phyloP scores from a whole-genome alignment of 257 asterid species.

The Henckelia pumila region DNA sequence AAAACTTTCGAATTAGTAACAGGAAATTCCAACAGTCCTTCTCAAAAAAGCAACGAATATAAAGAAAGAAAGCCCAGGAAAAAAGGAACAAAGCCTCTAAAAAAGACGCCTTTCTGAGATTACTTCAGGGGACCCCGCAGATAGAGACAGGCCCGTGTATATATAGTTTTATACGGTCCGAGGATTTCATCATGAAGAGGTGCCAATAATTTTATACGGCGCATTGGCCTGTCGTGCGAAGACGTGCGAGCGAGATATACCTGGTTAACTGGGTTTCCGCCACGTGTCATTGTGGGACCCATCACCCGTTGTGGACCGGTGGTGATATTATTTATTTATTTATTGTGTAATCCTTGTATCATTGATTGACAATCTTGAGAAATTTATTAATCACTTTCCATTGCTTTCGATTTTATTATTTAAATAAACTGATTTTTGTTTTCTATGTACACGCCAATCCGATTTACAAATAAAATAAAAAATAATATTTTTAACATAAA shows the following conservation, averaged over 20 bases:
- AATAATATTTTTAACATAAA: too few relatives aligned
- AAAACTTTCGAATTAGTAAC: conserved; percentile 21
- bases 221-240: not conserved
- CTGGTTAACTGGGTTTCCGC: not conserved
- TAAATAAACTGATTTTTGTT: too few relatives aligned
- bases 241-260: not conserved
- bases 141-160: not conserved
- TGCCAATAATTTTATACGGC: not conserved
- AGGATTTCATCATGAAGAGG: not conserved
- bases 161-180: conserved; percentile 12
- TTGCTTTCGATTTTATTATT: too few relatives aligned
- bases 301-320: not conserved
- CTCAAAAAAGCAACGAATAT: conserved; percentile 44
- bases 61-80: conserved; percentile 32
- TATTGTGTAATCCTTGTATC: not conserved
- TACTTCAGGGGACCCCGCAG: conserved; percentile 16
- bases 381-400: too few relatives aligned
- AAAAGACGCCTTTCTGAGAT: conserved; percentile 30
- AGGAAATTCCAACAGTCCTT: conserved; percentile 31
- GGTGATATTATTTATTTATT: too few relatives aligned
- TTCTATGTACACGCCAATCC: too few relatives aligned
- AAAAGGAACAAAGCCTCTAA: conserved; percentile 43
- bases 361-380: not conserved
- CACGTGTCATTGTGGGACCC: not conserved
- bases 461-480: too few relatives aligned